Percentiles rank a stretch among this genome's conserved stretches.
Evolutionary conservation across 805 yeast species (phyloP).

Genomic region (Zygosaccharomyces siamensis): DNA sequence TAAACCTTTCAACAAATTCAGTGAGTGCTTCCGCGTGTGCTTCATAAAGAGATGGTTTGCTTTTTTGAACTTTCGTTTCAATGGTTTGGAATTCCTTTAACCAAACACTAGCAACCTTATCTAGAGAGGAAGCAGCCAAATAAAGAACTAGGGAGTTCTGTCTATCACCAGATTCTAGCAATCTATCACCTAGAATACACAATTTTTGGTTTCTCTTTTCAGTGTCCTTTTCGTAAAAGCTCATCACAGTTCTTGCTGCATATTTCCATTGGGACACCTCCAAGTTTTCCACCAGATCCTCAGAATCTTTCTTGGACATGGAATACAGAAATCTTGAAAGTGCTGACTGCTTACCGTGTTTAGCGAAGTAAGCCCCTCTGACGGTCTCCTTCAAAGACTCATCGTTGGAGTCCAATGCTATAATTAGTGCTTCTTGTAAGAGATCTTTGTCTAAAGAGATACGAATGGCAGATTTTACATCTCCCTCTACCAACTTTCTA

Average conservation of each 20-base stretch:
- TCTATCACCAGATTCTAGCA: constrained; percentile 52
- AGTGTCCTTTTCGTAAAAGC: constrained; percentile 44
- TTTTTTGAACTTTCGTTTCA: constrained; percentile 40
- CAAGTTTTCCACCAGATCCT: constrained; percentile 72
- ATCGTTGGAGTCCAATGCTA: constrained; percentile 66
- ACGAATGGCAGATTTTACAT: constrained; percentile 62
- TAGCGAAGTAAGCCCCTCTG: constrained; percentile 62
- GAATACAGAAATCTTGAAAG: constrained; percentile 73
- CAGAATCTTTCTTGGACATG: constrained; percentile 48
- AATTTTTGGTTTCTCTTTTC: constrained; percentile 51
- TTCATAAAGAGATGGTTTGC: constrained; percentile 58
- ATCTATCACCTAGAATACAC: constrained; percentile 71
- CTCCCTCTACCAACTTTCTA: constrained; percentile 53
- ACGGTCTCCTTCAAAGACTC: constrained; percentile 58
- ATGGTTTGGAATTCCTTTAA: constrained; percentile 57
- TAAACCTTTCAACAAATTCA: constrained; percentile 76
- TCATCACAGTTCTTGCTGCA: constrained; percentile 63
- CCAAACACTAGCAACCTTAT: constrained; percentile 80
- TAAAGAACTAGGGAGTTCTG: constrained; percentile 73
- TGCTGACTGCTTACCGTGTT: constrained; percentile 44
- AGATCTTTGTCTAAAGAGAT: constrained; percentile 57
- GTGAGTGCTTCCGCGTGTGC: constrained; percentile 81
- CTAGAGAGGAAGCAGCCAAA: constrained; percentile 75
- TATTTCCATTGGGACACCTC: constrained; percentile 80
- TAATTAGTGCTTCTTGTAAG: constrained; percentile 72